Base-by-base conservation (phyloP, 2,329 filamentous ascomycete species). In the Fusarium veterinarium region DNA sequence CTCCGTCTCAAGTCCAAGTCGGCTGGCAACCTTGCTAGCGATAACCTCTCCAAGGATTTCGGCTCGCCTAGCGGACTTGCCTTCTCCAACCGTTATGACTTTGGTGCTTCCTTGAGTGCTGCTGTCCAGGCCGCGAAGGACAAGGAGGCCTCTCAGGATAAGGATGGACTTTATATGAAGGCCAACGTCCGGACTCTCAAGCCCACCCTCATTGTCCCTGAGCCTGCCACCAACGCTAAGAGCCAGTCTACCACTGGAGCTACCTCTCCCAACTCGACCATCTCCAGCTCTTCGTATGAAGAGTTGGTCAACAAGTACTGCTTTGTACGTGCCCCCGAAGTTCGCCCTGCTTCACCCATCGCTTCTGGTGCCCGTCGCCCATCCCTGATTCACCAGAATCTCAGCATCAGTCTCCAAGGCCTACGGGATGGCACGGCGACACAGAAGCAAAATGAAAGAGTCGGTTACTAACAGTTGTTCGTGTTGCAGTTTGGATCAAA, bases 291-390 rank as follows among this genome's bases (percentile, higher is more conserved):
- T 68, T 95, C 95, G 67, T 98, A 99, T 82, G 94, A 97, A 84
- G 96, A 99, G 84, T 89, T 99, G 74, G 93, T 99, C 83, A 95
- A 97, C 87, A 98, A 97, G 87, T 99, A 97, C 88, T 99, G 96
- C 89, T 99, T 98, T 90, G 95, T 98, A 95, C 91, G 95, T 97
- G 88, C 88, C 80, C 83, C 83, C 74, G 80, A 81, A 76, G 74
- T 79, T 59, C 77, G 64, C 75, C 77, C 78, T 78, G 73, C 76
- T 73, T 75, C 57, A 48, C 71, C 70, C 51, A 74, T 69, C 60
- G 62, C 53, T 60, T 65, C 58, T 61, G 62, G 62, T 58, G 64
- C 66, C 55, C 66, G 60, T 74, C 71, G 71, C 57, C 71, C 60
- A 64, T 61, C 68, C 74, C 60, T 74, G 62, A 64, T 53, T 58